phyloP scores from a whole-genome alignment of 305 asterid species.

The Fraxinus floribunda region DNA sequence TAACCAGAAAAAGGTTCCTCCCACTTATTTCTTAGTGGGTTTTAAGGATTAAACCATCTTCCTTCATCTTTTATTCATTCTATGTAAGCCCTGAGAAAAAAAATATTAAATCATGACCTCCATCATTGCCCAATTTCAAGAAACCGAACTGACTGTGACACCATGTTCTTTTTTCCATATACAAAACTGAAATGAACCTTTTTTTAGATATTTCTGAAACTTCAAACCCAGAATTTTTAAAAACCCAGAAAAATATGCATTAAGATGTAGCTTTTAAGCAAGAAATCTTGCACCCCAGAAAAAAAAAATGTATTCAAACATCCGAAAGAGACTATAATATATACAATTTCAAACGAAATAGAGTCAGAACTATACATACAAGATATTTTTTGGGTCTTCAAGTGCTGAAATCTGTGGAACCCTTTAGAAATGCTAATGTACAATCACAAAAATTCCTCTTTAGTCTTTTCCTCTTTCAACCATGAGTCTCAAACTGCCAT shows the following conservation, averaged over 20 bases:
- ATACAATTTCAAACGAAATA: neutral
- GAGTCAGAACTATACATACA: constrained; percentile 20
- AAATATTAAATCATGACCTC: neutral
- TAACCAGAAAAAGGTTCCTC: neutral
- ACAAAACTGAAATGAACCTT: neutral
- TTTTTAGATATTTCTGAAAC: neutral
- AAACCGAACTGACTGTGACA: neutral
- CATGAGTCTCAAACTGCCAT: neutral
- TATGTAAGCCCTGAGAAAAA: neutral
- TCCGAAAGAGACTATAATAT: neutral
- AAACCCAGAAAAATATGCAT: neutral
- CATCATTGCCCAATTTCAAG: neutral
- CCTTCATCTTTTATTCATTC: neutral
- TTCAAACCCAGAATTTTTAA: neutral
- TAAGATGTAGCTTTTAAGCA: neutral
- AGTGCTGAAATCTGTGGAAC: neutral
- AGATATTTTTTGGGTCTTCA: neutral
- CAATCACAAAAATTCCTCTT: neutral
- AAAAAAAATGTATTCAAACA: neutral
- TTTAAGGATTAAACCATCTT: neutral
- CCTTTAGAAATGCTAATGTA: neutral
- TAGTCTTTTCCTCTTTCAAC: neutral
- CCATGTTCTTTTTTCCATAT: neutral
- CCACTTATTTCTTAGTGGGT: neutral
- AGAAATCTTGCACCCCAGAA: neutral